Conservation (phyloP, 2,329 filamentous ascomycete species). For the Nemania abortiva region DNA sequence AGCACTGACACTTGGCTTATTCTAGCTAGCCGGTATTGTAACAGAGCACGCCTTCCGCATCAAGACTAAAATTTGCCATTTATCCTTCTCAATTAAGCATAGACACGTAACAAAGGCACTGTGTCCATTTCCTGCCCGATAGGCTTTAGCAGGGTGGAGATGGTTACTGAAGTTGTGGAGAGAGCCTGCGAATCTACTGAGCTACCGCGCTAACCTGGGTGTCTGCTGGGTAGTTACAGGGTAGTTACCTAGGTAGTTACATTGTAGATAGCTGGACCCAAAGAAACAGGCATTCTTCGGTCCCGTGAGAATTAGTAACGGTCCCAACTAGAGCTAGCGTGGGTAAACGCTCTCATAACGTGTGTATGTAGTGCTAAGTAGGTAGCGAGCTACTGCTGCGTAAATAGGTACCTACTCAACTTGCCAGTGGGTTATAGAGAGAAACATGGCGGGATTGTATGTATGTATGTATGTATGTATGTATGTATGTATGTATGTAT, state of each 20-base stretch:
- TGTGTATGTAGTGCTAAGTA: neutral
- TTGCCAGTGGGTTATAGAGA: too few relatives aligned
- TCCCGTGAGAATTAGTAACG: constrained; percentile 28
- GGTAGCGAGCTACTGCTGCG: too few relatives aligned
- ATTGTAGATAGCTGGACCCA: constrained; percentile 5
- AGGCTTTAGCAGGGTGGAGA: constrained; percentile 18
- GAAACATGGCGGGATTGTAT: neutral
- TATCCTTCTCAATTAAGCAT: constrained; percentile 37
- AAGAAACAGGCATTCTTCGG: constrained; percentile 19
- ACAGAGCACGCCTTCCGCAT: constrained; percentile 36
- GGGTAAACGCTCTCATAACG: neutral
- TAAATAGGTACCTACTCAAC: neutral
- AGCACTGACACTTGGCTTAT: neutral
- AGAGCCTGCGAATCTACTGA: constrained; percentile 7
- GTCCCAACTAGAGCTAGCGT: constrained; percentile 3
- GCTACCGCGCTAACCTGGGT: neutral
- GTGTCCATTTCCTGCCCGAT: constrained; percentile 9
- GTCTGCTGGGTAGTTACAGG: neutral
- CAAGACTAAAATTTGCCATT: constrained; percentile 28
- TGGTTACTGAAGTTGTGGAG: constrained; percentile 16
- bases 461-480: too few relatives aligned
- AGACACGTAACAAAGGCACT: neutral
- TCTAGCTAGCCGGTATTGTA: constrained; percentile 7
- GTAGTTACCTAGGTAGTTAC: neutral
- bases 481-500: too few relatives aligned